These are phyloP conservation scores for Favolaschia claudopus DNA, from an alignment of 768 basidiomycete genomes.

Conservation along the genomic window DNA sequence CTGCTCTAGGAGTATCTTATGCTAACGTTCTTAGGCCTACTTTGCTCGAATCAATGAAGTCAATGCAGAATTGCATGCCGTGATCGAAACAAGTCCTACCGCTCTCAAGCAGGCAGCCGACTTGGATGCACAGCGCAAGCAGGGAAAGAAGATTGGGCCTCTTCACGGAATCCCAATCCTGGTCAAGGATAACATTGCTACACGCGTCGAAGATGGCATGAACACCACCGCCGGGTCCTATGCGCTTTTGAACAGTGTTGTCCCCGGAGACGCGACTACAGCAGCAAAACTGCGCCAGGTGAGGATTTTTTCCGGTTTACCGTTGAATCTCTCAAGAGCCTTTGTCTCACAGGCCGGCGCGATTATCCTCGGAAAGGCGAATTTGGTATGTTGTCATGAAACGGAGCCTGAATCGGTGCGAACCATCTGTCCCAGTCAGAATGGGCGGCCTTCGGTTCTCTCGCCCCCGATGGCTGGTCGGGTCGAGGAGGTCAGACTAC, in stretches of 20 bases:
- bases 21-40: conserved; percentile 60
- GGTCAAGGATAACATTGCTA: conserved; percentile 48
- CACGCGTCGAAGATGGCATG: conserved; percentile 38
- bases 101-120: conserved; percentile 60
- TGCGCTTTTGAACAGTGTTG: conserved; percentile 41
- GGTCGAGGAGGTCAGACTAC: conserved; percentile 54
- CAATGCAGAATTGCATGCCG: conserved; percentile 63
- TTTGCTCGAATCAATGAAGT: conserved; percentile 74
- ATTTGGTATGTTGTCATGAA: not conserved
- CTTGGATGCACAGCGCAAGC: conserved; percentile 53
- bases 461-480: conserved; percentile 49
- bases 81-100: conserved; percentile 63
- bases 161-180: conserved; percentile 64
- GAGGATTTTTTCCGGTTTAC: too few species aligned
- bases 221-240: conserved; percentile 51
- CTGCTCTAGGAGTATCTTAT: not conserved
- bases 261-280: conserved; percentile 43
- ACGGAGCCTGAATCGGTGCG: not conserved
- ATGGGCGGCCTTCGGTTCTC: conserved; percentile 16
- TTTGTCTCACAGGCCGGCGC: conserved; percentile 44
- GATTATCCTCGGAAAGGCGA: conserved; percentile 40
- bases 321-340: not conserved
- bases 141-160: conserved; percentile 50
- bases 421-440: not conserved
- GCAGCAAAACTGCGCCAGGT: conserved; percentile 35